A percentile compares a stretch with the other conserved stretches of the same genome.
Evolutionary conservation across 805 yeast genomes (phyloP).

Genomic region (Saccharomycopsis olivae): DNA sequence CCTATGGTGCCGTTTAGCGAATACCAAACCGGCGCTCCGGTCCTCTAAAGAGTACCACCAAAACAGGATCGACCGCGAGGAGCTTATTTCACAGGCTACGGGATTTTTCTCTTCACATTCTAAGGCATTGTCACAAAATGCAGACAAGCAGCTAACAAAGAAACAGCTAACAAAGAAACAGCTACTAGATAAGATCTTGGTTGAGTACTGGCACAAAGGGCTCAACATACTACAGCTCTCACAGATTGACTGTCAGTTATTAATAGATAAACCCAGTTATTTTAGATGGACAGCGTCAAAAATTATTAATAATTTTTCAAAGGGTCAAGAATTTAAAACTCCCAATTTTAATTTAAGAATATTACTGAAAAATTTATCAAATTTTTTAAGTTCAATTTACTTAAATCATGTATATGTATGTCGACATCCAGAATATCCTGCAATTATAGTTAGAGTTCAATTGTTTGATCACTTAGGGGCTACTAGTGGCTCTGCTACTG

Average conservation of each 20-base stretch:
- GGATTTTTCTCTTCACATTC: conserved; percentile 2
- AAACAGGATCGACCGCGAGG: conserved; percentile 1
- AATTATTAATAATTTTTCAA: conserved; percentile 21
- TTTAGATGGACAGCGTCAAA: conserved; percentile 29
- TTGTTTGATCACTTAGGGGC: conserved; percentile 32
- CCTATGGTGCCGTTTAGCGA: conserved; percentile 13
- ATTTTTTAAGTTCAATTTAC: conserved; percentile 40
- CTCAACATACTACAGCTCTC: conserved; percentile 57
- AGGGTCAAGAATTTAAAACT: conserved; percentile 24
- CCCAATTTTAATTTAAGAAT: conserved; percentile 35
- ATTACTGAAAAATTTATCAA: conserved; percentile 38
- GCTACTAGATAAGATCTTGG: conserved; percentile 35
- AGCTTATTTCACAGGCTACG: conserved; percentile 5
- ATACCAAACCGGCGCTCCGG: conserved; percentile 11
- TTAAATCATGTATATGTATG: conserved; percentile 57
- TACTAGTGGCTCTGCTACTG: neutral
- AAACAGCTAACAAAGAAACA: conserved; percentile 21
- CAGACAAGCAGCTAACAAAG: too few relatives aligned
- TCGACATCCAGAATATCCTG: conserved; percentile 51
- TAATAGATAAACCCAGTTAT: conserved; percentile 45
- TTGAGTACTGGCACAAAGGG: conserved; percentile 44
- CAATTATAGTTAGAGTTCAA: conserved; percentile 54
- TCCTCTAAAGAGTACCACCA: conserved; percentile 6
- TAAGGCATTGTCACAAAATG: too few relatives aligned
- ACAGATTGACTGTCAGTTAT: conserved; percentile 55